Evolutionary conservation across 768 basidiomycete species (phyloP).

Genomic region (Amyloporia xantha): DNA sequence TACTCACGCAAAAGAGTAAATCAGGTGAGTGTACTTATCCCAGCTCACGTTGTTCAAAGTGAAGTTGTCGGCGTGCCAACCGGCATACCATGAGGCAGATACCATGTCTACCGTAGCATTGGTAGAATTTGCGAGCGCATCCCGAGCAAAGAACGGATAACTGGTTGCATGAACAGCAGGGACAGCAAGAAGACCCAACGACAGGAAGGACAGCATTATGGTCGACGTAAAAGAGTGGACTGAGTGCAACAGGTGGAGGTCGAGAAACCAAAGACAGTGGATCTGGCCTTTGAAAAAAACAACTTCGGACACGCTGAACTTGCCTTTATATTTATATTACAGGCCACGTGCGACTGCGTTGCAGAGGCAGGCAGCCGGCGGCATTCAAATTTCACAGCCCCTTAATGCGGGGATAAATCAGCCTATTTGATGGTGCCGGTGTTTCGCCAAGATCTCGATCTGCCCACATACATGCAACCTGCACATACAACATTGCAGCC

Average conservation of each 20-base stretch:
- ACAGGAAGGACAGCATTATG: constrained; percentile 14
- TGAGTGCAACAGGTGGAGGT: background rate
- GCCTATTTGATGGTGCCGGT: no score
- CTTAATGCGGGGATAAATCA: no score
- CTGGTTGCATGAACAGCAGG: constrained; percentile 9
- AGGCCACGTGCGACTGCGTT: background rate
- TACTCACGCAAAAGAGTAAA: constrained; percentile 59
- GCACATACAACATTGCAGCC: no score
- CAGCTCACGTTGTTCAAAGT: constrained; percentile 42
- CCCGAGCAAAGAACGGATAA: constrained; percentile 4
- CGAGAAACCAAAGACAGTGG: background rate
- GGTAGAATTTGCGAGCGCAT: constrained; percentile 3
- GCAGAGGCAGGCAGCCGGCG: background rate
- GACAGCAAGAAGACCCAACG: constrained; percentile 5
- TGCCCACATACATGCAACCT: no score
- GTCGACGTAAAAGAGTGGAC: constrained; percentile 1
- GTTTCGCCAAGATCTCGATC: no score
- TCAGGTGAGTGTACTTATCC: constrained; percentile 49
- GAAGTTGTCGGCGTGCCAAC: constrained; percentile 39
- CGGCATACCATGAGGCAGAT: constrained; percentile 50
- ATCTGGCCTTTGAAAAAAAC: background rate
- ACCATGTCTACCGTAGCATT: constrained; percentile 22
- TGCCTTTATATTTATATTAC: background rate
- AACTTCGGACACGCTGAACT: background rate
- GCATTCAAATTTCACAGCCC: no score